Percentiles rank a stretch among this genome's conserved stretches.
Evolutionary conservation across 495 filamentous ascomycete genomes (phyloP).

Genomic region (Aspergillus sparsus): DNA sequence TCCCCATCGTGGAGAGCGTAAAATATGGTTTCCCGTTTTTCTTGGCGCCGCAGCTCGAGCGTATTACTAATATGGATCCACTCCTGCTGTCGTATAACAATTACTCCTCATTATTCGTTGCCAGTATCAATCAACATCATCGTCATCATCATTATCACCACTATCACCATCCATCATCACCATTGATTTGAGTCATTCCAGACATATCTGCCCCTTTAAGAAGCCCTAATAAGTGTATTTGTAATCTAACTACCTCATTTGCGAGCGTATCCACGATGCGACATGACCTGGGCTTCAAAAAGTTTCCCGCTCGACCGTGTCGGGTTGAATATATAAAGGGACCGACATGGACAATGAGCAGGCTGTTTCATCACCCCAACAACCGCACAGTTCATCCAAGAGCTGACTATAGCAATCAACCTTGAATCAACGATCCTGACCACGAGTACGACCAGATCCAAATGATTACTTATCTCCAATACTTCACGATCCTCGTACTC

Average conservation of each 20-base stretch:
- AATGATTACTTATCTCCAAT: slow-evolving; percentile 11
- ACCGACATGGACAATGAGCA: neutral
- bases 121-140: too few species aligned
- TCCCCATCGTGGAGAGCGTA: neutral
- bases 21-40: neutral
- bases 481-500: slow-evolving; percentile 2
- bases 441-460: neutral
- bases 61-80: neutral
- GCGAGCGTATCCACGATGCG: neutral
- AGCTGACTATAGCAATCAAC: neutral
- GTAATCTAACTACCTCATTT: neutral
- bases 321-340: neutral
- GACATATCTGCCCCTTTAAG: neutral
- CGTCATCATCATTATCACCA: too few species aligned
- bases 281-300: neutral
- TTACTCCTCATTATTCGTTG: too few species aligned
- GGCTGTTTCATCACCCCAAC: neutral
- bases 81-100: too few species aligned
- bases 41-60: neutral
- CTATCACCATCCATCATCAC: neutral
- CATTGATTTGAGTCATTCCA: neutral
- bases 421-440: too few species aligned
- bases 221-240: neutral
- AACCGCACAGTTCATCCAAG: neutral
- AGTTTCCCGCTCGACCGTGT: neutral